phyloP scores from a whole-genome alignment of 2,329 filamentous ascomycete species.

The Cercospora nicotianae region DNA sequence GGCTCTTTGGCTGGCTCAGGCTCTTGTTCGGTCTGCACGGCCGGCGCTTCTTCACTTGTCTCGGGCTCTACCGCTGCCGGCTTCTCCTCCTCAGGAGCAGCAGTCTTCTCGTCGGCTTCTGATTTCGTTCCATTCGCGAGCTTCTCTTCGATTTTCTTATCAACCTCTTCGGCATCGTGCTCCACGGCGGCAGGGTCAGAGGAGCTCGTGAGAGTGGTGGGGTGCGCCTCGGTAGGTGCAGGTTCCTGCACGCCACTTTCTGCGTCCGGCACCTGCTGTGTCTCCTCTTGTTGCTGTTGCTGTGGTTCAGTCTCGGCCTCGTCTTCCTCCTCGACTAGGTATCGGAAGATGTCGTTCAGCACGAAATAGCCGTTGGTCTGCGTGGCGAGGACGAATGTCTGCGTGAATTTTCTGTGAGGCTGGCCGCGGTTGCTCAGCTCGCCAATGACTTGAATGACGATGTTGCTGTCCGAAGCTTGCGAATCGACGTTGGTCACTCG shows the following conservation, averaged over 20 bases:
- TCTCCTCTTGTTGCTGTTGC: slow-evolving; percentile 36
- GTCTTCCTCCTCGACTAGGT: slow-evolving; percentile 81
- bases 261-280: slow-evolving; percentile 35
- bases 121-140: slow-evolving; percentile 40
- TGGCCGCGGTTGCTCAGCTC: slow-evolving; percentile 93
- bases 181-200: slow-evolving; percentile 42
- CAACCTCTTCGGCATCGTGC: slow-evolving; percentile 56
- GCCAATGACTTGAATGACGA: slow-evolving; percentile 96
- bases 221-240: slow-evolving; percentile 39
- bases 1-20: slow-evolving; percentile 42
- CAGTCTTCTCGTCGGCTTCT: slow-evolving; percentile 29
- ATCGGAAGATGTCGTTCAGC: slow-evolving; percentile 96
- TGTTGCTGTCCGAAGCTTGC: slow-evolving; percentile 87
- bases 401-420: slow-evolving; percentile 92
- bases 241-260: slow-evolving; percentile 46
- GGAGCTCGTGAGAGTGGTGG: slow-evolving; percentile 36
- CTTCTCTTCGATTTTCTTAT: slow-evolving; percentile 74
- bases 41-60: slow-evolving; percentile 34
- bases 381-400: slow-evolving; percentile 95
- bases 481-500: slow-evolving; percentile 97
- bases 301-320: slow-evolving; percentile 52
- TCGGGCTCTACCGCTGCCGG: slow-evolving; percentile 36
- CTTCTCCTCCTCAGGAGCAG: slow-evolving; percentile 37
- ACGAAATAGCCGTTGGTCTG: slow-evolving; percentile 98
- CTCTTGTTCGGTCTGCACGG: slow-evolving; percentile 29